Evolutionary conservation across 176 grass and related monocot species (phyloP), one percentile per base, ranked within the genome.

Genomic region (Musa acuminata): DNA sequence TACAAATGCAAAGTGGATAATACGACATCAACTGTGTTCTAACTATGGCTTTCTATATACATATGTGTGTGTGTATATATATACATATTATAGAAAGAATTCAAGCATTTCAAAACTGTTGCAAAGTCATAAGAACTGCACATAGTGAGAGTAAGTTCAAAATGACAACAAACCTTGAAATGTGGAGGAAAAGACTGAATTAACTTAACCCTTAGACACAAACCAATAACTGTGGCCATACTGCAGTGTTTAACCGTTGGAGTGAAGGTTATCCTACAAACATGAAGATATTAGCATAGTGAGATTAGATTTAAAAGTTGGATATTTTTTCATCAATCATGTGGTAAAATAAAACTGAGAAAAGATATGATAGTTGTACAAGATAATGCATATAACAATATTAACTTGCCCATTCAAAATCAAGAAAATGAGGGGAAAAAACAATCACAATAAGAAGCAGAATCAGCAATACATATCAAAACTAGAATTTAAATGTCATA

Each of bases 221-320:
- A 81, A 26, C 90, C 90, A 63, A 98, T 98, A 48, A 98, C 86
- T 80, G 95, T 79, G 13, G 95, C 95, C 95, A 98, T 91, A 80
- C 90, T 98, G 76, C 95, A 98, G 80, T 98, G 90, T 27, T 93
- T 90, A 48, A 98, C 95, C 48, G 95, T 98, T 83, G 95, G 95
- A 55, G 95, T 98, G 90, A 98, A 98, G 69, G 86, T 98, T 85
- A 98, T 98, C 87, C 88, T 98, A 84, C 75, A 89, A 53, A 68
- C 27, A 82, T 8, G 8, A 70, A 84, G 69, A 55, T 29, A 76
- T 53, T 51, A 65, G 26, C 19, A 81, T 14, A 73, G 17, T 55
- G 55, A 54, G 22, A n/a, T 26, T 13, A 16, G 3, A 76, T 67
- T 35, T 12, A 65, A 29, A 68, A 22, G 22, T 19, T 72, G 49